Percentiles rank a stretch among this genome's conserved stretches.
These are phyloP conservation scores for Scleroderma bovista DNA, from an alignment of 768 basidiomycete species.

Conservation along the genomic window DNA sequence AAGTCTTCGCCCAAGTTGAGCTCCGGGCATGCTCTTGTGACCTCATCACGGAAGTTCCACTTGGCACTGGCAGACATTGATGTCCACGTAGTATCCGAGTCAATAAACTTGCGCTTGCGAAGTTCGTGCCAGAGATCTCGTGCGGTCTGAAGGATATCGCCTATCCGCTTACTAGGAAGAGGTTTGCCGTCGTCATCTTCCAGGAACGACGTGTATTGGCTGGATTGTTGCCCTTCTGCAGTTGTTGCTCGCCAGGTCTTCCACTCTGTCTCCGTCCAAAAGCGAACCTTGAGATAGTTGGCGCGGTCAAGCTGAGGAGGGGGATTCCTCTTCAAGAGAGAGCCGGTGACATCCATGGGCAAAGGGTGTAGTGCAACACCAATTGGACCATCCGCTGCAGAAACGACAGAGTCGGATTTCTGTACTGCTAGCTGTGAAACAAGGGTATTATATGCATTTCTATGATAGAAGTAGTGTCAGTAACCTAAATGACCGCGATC, in stretches of 20 bases:
- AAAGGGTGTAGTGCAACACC: neutral
- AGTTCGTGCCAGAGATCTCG: neutral
- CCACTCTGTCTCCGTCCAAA: neutral
- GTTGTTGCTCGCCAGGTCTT: neutral
- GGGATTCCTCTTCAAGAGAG: neutral
- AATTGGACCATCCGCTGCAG: neutral
- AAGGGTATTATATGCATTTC: neutral
- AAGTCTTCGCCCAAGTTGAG: neutral
- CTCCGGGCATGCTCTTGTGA: neutral
- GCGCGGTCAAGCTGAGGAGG: neutral
- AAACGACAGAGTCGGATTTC: neutral
- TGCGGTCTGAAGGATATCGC: neutral
- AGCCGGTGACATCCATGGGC: neutral
- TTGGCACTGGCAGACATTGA: neutral
- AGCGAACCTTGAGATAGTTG: neutral
- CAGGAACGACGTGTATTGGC: neutral
- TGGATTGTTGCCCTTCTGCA: neutral
- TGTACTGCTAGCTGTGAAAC: neutral
- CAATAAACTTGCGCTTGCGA: neutral
- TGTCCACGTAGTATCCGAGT: neutral
- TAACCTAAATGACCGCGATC: neutral
- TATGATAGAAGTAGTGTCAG: neutral
- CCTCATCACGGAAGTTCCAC: neutral
- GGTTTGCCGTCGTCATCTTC: neutral
- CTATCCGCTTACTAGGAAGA: neutral